phyloP scores from a whole-genome alignment of 2,329 filamentous ascomycete species.

The Thelonectria blattea region DNA sequence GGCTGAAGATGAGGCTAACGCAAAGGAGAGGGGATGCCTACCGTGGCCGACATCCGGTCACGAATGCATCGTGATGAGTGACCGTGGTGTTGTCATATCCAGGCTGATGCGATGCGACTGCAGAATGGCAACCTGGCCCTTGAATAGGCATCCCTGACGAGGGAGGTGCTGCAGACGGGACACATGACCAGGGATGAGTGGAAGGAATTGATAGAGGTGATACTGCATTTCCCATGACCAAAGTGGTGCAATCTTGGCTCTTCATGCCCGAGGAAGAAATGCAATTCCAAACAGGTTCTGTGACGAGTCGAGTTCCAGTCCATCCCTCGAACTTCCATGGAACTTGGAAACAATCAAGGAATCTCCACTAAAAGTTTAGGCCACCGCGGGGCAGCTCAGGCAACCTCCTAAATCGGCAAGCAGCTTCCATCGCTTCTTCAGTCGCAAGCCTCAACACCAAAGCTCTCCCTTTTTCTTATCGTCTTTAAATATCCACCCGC shows the following conservation, averaged over 20 bases:
- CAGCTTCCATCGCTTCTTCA: background rate
- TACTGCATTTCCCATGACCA: background rate
- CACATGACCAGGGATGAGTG: too few species aligned
- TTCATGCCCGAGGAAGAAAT: background rate
- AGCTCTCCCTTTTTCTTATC: background rate
- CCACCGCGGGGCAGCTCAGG: background rate
- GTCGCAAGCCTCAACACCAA: slow-evolving; percentile 12
- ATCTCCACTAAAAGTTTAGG: too few species aligned
- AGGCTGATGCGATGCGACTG: background rate
- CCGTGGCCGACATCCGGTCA: background rate
- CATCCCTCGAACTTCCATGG: too few species aligned
- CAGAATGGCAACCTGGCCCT: background rate
- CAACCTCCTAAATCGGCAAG: slow-evolving; percentile 3
- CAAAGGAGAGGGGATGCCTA: background rate
- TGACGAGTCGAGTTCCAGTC: too few species aligned
- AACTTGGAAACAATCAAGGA: background rate
- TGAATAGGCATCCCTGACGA: too few species aligned
- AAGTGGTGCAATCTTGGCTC: background rate
- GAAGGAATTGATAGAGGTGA: too few species aligned
- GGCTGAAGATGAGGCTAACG: background rate
- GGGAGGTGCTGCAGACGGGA: too few species aligned
- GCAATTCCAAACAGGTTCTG: too few species aligned
- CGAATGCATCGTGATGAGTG: background rate
- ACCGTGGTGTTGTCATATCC: background rate
- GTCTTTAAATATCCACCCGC: background rate